Base-by-base conservation (phyloP, 1,284 basidiomycete species). In the Omphalotus olearius region DNA sequence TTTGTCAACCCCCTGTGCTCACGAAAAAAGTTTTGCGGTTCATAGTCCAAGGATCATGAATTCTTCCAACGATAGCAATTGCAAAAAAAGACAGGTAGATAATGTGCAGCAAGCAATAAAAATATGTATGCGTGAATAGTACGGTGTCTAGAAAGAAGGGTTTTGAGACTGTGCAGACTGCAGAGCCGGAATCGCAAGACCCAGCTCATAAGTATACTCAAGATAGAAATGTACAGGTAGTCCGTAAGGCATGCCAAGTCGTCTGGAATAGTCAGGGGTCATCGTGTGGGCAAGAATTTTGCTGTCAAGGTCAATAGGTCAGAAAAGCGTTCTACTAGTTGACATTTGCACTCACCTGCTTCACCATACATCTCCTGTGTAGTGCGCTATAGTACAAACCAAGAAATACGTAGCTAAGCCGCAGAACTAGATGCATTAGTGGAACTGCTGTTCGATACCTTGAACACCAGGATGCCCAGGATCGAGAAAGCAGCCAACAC, bases 401-500 rank as follows among this genome's bases (percentile, higher is more conserved):
- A 40, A 48, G 37, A n/a, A 23, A 42, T 18, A 20, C 38, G 10
- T 38, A 26, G 33, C 41, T 50, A 50, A 50, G 48, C 36, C 6
- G 46, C 13, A 45, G 20, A 28, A 45, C 40, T 23, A 13, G 39
- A 47, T 33, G 25, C n/a, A 35, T 35, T 28, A 41, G 44, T 44
- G 41, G 39, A 40, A 28, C 36, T 38, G 14, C 47, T 42, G 30
- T 39, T 17, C 23, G 41, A 43, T 60, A 81, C 83, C 72, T 83
- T 91, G 76, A 91, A 91, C n/a, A 76, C 76, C 51, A 73, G 76
- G 35, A 91, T 78, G 14, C 88, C 88, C 23, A 89, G 65, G 43
- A 91, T 69, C 11, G 83, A 70, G 64, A 91, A 91, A 3, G 77
- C 85, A 52, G 82, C 80, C 41, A 89, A 73, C 16, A 80, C 76